Evolutionary conservation across 2,329 filamentous ascomycete genomes (phyloP).

Genomic region (Fusarium tjaetaba): DNA sequence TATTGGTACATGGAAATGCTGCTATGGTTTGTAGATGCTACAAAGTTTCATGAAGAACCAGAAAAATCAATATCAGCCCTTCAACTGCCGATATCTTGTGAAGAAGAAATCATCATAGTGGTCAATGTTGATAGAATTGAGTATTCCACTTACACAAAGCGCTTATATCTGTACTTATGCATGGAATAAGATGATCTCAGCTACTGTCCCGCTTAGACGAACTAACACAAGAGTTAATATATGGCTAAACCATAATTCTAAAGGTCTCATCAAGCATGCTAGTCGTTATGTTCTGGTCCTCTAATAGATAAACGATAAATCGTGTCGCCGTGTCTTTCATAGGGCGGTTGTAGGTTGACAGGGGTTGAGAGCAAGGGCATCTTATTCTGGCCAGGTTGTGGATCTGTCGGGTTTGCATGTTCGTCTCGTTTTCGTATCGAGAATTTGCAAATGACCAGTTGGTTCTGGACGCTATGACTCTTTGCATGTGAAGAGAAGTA

Average conservation of each 20-base stretch:
- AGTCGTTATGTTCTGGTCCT: background rate
- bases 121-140: background rate
- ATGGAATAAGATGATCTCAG: background rate
- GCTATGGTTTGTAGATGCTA: background rate
- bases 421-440: slow-evolving; percentile 27
- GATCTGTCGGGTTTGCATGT: slow-evolving; percentile 1
- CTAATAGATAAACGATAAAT: background rate
- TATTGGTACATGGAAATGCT: background rate
- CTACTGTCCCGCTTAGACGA: background rate
- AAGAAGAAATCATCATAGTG: background rate
- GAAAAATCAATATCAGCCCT: background rate
- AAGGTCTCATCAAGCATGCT: background rate
- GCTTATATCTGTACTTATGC: background rate
- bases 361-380: slow-evolving; percentile 6
- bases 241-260: background rate
- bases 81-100: background rate
- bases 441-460: background rate
- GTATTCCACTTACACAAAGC: background rate
- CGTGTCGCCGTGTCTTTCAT: background rate
- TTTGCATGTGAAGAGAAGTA: slow-evolving; percentile 15
- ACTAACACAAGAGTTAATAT: too few species aligned
- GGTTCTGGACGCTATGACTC: background rate
- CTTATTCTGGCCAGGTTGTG: background rate
- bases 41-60: background rate
- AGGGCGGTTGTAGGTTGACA: background rate